phyloP scores from a whole-genome alignment of 1,284 basidiomycete species.

The Golubevia sp. region DNA sequence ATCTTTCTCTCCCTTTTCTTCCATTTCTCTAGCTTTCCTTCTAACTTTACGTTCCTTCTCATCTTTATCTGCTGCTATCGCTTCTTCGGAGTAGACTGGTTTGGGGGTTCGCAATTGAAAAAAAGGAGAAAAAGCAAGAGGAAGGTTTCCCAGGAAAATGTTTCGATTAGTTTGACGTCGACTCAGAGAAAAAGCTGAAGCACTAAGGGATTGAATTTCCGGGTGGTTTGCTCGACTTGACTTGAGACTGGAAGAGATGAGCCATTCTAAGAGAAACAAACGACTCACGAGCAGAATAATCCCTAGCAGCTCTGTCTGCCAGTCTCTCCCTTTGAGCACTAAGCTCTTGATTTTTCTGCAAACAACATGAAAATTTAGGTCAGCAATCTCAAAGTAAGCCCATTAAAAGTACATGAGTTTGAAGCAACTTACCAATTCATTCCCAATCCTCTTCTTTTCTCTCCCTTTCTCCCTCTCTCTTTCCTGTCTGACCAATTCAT shows the following conservation, averaged over 20 bases:
- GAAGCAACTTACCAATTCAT: conserved; percentile 63
- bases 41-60: conserved; percentile 25
- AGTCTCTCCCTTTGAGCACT: too few relatives aligned
- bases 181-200: too few relatives aligned
- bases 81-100: conserved; percentile 48
- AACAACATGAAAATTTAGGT: too few relatives aligned
- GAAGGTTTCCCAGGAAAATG: too few relatives aligned
- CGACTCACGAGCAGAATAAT: not conserved
- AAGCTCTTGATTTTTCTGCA: not conserved
- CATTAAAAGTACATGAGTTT: too few relatives aligned
- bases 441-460: conserved; percentile 71
- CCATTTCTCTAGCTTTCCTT: conserved; percentile 16
- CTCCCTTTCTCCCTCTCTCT: conserved; percentile 77
- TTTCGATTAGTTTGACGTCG: too few relatives aligned
- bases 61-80: conserved; percentile 35
- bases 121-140: not conserved
- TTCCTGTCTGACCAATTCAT: conserved; percentile 83
- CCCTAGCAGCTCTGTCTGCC: too few relatives aligned
- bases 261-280: too few relatives aligned
- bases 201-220: too few relatives aligned
- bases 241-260: too few relatives aligned
- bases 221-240: too few relatives aligned
- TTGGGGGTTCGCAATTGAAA: not conserved
- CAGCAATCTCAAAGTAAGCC: too few relatives aligned
- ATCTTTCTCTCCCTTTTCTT: conserved; percentile 12